Conservation (phyloP, 2,329 filamentous ascomycete genomes). For the Penicillium palitans region DNA sequence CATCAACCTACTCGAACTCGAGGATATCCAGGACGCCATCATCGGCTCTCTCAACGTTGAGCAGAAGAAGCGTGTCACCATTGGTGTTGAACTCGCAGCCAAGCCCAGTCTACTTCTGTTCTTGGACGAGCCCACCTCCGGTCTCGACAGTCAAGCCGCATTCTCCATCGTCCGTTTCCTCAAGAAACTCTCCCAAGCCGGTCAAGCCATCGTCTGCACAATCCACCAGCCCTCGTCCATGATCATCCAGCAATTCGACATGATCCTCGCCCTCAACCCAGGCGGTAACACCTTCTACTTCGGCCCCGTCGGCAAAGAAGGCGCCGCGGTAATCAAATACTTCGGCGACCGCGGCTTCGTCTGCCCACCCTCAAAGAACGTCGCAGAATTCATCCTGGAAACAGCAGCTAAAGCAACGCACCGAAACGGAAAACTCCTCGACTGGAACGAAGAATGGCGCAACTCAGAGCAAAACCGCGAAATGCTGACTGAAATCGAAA, state of each 20-base stretch:
- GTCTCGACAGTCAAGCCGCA: conserved; percentile 68
- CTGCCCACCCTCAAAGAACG: conserved; percentile 66
- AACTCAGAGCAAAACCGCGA: conserved; percentile 61
- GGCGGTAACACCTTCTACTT: conserved; percentile 74
- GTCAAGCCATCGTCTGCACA: conserved; percentile 71
- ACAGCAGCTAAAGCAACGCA: conserved; percentile 61
- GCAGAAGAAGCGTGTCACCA: conserved; percentile 70
- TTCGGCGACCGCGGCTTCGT: conserved; percentile 65
- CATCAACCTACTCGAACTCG: conserved; percentile 64
- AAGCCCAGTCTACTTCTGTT: conserved; percentile 68
- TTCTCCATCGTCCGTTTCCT: conserved; percentile 68
- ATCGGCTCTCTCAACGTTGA: conserved; percentile 66
- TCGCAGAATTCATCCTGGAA: conserved; percentile 67
- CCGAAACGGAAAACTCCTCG: conserved; percentile 56
- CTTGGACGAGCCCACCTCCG: conserved; percentile 70
- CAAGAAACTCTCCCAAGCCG: conserved; percentile 65
- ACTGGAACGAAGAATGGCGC: conserved; percentile 76
- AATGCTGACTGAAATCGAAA: conserved; percentile 65
- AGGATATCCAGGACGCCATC: conserved; percentile 67
- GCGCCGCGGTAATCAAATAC: conserved; percentile 65
- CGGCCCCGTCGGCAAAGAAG: conserved; percentile 68
- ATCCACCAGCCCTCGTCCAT: conserved; percentile 72
- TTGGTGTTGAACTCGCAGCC: conserved; percentile 71
- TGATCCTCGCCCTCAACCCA: conserved; percentile 68
- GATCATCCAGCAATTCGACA: conserved; percentile 71